These are phyloP conservation scores for Acorus calamus DNA, from an alignment of 106 monocot genomes.

Conservation along the genomic window DNA sequence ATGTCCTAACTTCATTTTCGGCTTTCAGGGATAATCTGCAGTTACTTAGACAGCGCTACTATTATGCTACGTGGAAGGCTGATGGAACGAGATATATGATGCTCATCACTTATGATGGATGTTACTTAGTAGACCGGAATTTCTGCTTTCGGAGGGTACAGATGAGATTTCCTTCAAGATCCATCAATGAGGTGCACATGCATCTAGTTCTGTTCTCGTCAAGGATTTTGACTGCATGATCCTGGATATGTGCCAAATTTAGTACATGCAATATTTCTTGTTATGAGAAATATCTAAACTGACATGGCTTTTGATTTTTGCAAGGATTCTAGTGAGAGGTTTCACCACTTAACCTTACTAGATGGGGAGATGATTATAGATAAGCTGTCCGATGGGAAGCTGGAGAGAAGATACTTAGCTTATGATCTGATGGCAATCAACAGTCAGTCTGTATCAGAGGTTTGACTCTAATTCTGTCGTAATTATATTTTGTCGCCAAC, in stretches of 20 bases:
- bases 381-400: conserved; percentile 38
- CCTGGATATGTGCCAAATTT: too few relatives aligned
- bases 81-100: conserved; percentile 99
- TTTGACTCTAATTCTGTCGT: conserved; percentile 13
- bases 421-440: conserved; percentile 89
- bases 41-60: conserved; percentile 80
- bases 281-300: too few relatives aligned
- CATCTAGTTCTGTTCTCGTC: neutral
- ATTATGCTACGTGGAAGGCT: conserved; percentile 99
- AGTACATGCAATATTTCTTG: too few relatives aligned
- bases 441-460: conserved; percentile 59
- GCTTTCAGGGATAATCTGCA: conserved; percentile 79
- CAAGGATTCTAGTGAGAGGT: neutral
- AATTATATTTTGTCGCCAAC: too few relatives aligned
- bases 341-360: neutral
- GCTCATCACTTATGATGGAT: conserved; percentile 73
- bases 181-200: conserved; percentile 35
- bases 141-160: conserved; percentile 91
- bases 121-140: conserved; percentile 87
- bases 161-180: conserved; percentile 73
- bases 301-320: too few relatives aligned
- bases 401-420: conserved; percentile 86
- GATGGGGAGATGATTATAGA: conserved; percentile 5
- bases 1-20: neutral
- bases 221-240: too few relatives aligned